phyloP scores from a whole-genome alignment of 1,284 basidiomycete genomes.

The Salmacisia buchloeana region DNA sequence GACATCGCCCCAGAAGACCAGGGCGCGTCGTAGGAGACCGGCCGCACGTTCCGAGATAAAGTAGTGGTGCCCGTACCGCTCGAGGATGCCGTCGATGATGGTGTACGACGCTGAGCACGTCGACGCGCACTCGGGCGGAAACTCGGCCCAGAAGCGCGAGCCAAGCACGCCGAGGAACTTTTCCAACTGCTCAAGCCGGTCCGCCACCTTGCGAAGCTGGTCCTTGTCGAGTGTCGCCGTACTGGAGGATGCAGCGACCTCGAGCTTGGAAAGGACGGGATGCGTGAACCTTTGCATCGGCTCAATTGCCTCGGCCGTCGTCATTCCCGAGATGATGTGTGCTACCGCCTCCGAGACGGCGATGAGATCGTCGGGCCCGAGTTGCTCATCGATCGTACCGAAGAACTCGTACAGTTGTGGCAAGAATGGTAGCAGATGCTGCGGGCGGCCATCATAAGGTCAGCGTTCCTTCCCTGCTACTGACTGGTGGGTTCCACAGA shows the following conservation, averaged over 20 bases:
- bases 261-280: slow-evolving; percentile 56
- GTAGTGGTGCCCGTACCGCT: slow-evolving; percentile 71
- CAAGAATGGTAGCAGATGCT: slow-evolving; percentile 86
- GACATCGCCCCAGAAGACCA: slow-evolving; percentile 71
- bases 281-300: slow-evolving; percentile 73
- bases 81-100: slow-evolving; percentile 74
- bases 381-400: slow-evolving; percentile 66
- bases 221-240: slow-evolving; percentile 58
- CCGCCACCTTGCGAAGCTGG: slow-evolving; percentile 64
- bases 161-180: slow-evolving; percentile 30
- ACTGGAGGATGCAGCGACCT: slow-evolving; percentile 30
- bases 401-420: slow-evolving; percentile 88
- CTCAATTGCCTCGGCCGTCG: slow-evolving; percentile 70
- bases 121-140: slow-evolving; percentile 68
- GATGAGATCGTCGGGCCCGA: slow-evolving; percentile 78
- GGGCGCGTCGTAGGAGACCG: slow-evolving; percentile 76
- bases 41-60: slow-evolving; percentile 78
- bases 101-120: slow-evolving; percentile 76
- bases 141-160: slow-evolving; percentile 41
- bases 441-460: too few relatives aligned
- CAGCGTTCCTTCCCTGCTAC: too few relatives aligned
- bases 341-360: slow-evolving; percentile 94
- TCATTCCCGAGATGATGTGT: slow-evolving; percentile 87
- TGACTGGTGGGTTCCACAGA: neutral
- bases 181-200: slow-evolving; percentile 55